Conservation (phyloP, 1,284 basidiomycete species). For the Grifola frondosa region DNA sequence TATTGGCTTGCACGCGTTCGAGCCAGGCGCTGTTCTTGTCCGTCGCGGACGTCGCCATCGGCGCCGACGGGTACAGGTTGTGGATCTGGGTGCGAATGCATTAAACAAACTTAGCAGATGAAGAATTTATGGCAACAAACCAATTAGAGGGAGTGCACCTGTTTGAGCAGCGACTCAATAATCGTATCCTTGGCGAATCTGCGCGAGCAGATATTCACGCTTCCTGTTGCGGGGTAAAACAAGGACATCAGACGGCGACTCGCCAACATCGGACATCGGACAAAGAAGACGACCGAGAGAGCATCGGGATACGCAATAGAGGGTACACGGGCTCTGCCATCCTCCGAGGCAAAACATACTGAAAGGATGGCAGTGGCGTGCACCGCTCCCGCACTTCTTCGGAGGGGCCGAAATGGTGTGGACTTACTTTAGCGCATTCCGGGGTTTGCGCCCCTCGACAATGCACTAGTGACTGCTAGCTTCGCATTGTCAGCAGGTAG, state of each 20-base stretch:
- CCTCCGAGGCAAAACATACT: neutral
- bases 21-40: conserved; percentile 75
- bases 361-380: neutral
- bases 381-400: too few species aligned
- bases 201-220: conserved; percentile 76
- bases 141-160: conserved; percentile 51
- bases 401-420: conserved; percentile 8
- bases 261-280: too few species aligned
- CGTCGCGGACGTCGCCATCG: conserved; percentile 70
- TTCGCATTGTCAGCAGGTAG: conserved; percentile 70
- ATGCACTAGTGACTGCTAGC: conserved; percentile 69
- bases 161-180: conserved; percentile 78
- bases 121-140: too few species aligned
- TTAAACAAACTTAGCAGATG: too few species aligned
- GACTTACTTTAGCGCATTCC: conserved; percentile 78
- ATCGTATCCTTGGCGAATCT: conserved; percentile 80
- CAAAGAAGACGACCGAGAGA: conserved; percentile 1
- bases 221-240: conserved; percentile 52
- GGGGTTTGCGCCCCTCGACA: conserved; percentile 75
- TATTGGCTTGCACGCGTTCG: conserved; percentile 45
- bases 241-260: conserved; percentile 8
- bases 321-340: neutral
- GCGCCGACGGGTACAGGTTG: conserved; percentile 75
- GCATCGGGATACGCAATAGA: neutral
- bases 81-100: too few species aligned